Base-by-base conservation (phyloP, 2,329 filamentous ascomycete species). In the Hypoxylon sp. region DNA sequence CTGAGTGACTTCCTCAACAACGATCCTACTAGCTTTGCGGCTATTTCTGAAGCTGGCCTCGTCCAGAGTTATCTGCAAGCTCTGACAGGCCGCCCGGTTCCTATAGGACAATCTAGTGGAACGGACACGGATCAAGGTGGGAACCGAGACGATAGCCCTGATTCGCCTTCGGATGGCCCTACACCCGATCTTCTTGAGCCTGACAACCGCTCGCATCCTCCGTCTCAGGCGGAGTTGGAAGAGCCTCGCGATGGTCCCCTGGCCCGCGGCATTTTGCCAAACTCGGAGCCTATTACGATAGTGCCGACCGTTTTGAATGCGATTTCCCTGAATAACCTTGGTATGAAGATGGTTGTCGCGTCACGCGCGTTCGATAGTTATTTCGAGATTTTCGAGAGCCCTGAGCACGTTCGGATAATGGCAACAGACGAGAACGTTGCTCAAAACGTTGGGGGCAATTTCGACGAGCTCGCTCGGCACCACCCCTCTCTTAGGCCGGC, bases 1-100 rank as follows among this genome's bases (percentile, higher is more conserved):
- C 84, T 99, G 55, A 96, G 93, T 76, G 95, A 93, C 74, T 99
- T 99, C 80, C 97, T 99, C 75, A 97, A 99, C 81, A 98, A 98
- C 77, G 96, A 99, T 76, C 96, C 96, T 0, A 99, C 96, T 0
- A 99, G 96, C 79, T 99, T 97, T 78, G 92, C 93, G 29, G 93
- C 97, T 24, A 96, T 99, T 71, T 93, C 93, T 13, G 96, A 99
- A 81, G 95, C 96, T 55, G 94, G 94, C 21, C 87, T 99, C 73
- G 94, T 96, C 75, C 92, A 92, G 77, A 93, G 90, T 56, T 92
- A 98, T 65, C 85, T 99, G 13, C 91, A 95, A 79, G 90, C 94
- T 2, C 88, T 98, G 59, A 97, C 89, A 1, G 85, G 87, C 3
- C 82, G 81, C 27, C 75, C 81, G 4, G 77, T 89, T 4, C 75